phyloP scores from a whole-genome alignment of 148 eudicot species.

The Fagopyrum esculentum region DNA sequence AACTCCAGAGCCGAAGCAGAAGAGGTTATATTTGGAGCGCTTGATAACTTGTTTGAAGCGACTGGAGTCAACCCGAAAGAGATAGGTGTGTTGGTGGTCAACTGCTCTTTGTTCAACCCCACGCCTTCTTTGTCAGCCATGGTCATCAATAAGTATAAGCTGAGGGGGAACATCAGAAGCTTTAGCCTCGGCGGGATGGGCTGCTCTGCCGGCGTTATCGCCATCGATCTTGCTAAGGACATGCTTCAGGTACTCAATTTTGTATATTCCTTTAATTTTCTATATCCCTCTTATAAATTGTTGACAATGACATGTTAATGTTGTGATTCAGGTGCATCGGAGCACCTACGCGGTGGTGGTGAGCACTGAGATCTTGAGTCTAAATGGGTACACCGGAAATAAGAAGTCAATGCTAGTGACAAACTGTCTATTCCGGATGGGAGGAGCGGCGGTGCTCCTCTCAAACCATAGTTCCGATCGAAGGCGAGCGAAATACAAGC shows the following conservation, averaged over 20 bases:
- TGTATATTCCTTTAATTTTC: neutral
- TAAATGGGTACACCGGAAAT: constrained; percentile 9
- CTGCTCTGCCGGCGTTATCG: constrained; percentile 13
- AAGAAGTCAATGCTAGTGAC: constrained; percentile 7
- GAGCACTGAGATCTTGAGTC: constrained; percentile 14
- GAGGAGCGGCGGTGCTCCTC: constrained; percentile 12
- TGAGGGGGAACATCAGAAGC: constrained; percentile 9
- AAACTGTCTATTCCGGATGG: constrained; percentile 13
- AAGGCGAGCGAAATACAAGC: no score
- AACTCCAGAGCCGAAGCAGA: constrained; percentile 10
- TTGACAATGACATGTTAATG: neutral
- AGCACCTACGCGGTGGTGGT: constrained; percentile 14
- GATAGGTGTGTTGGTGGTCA: constrained; percentile 10
- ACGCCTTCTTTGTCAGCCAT: constrained; percentile 13
- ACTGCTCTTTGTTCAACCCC: constrained; percentile 11
- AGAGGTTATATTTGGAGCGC: constrained; percentile 13
- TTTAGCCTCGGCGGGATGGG: constrained; percentile 15
- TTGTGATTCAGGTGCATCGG: constrained; percentile 5
- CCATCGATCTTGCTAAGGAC: constrained; percentile 15
- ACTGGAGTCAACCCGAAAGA: constrained; percentile 7
- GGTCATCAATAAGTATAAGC: constrained; percentile 12
- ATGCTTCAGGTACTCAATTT: constrained; percentile 1
- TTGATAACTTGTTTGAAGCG: neutral
- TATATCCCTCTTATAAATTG: no score
- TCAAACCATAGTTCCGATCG: neutral